Base-by-base conservation (phyloP, 176 grass and related monocot species). In the Musa troglodytarum region DNA sequence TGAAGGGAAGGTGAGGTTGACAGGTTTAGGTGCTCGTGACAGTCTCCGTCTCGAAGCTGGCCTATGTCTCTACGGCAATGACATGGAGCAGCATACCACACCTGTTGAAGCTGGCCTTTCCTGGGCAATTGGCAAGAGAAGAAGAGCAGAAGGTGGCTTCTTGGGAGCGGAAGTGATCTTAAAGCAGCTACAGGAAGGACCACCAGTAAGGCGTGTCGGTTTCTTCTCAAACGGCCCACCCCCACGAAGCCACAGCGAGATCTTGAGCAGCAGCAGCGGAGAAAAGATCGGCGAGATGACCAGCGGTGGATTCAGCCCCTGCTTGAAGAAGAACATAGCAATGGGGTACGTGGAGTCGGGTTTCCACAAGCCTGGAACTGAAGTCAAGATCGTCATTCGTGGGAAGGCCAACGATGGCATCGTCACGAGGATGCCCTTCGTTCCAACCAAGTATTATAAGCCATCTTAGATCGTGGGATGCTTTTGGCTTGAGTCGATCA, bases 301-400 rank as follows among this genome's bases (percentile, higher is more conserved):
- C 26, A 99, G 96, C 10, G 96, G 96, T 3, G 96, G 96, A 16
- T 99, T 99, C 78, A 95, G 91, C 81, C 96, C 96, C 5, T 99
- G 96, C 77, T 54, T 99, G 87, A 99, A 99, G 83, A 95, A 92
- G 81, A 99, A 99, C 80, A 95, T 99, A 3, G 96, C 96, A 72
- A 99, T 99, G 91, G 96, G 96, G 1, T 99, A 99, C 21, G 96
- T 95, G 12, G 92, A 89, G 50, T 92, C 89, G 2, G 96, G 96
- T 25, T 63, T 92, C 75, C 96, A 99, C 83, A 99, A 99, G 68
- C 80, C 96, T 58, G 96, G 96, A 65, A 99, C 96, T 1, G 88
- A 95, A 53, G 84, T 87, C 76, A 95, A 95, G 85, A 78, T 92
- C 5, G 59, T 99, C 29, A 81, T 99, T 69, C 88, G 96, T 10